phyloP scores from a whole-genome alignment of 768 basidiomycete genomes.

The Tulasnella sp. region DNA sequence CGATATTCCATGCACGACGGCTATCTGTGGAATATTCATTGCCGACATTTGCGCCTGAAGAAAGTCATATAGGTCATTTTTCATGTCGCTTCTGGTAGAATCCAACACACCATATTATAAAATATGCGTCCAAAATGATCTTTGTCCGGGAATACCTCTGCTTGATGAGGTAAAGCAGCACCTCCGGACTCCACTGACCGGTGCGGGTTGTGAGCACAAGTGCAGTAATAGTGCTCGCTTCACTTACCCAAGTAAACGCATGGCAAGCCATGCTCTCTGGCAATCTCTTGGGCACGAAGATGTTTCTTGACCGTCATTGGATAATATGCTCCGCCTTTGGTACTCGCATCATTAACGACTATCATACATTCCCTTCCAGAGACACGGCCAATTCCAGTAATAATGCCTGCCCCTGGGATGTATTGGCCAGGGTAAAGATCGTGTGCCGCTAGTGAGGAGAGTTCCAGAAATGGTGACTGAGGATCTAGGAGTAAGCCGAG shows the following conservation, averaged over 20 bases:
- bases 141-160: slow-evolving; percentile 85
- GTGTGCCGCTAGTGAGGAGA: slow-evolving; percentile 75
- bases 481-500: slow-evolving; percentile 67
- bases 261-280: slow-evolving; percentile 77
- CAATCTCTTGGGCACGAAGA: slow-evolving; percentile 84
- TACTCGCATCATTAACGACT: slow-evolving; percentile 88
- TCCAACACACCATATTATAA: slow-evolving; percentile 82
- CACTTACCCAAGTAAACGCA: slow-evolving; percentile 76
- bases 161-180: slow-evolving; percentile 83
- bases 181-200: slow-evolving; percentile 80
- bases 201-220: background rate
- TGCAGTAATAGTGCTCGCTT: no score
- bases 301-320: slow-evolving; percentile 94
- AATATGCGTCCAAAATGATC: slow-evolving; percentile 95
- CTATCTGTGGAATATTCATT: slow-evolving; percentile 79
- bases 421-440: slow-evolving; percentile 65
- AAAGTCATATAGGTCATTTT: background rate
- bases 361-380: slow-evolving; percentile 75
- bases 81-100: background rate
- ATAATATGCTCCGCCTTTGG: slow-evolving; percentile 87
- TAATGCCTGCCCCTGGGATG: slow-evolving; percentile 78
- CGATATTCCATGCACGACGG: slow-evolving; percentile 86
- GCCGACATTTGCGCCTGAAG: slow-evolving; percentile 83
- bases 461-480: slow-evolving; percentile 77
- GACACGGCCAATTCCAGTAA: slow-evolving; percentile 72